Evolutionary conservation across 805 yeast genomes (phyloP), one percentile per base, ranked within the genome.

Genomic region (Teunomyces panamensis): DNA sequence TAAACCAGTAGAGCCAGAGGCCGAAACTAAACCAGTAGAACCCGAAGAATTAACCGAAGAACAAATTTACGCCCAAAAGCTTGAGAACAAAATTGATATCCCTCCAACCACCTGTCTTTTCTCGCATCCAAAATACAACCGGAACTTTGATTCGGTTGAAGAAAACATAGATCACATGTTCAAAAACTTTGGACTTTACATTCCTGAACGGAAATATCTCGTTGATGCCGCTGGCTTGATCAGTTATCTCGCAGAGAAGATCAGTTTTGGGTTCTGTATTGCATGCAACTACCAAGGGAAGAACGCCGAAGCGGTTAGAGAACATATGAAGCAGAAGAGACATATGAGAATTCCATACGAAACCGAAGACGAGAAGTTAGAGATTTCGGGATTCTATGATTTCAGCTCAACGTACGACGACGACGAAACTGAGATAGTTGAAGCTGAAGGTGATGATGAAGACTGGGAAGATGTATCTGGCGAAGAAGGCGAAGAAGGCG

Each of bases 311-410:
- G 87, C 96, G 50, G 90, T 88, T 9, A 83, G 96, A 56, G 94
- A 89, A 37, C 99, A 94, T 65, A 85, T 89, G 87, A 57, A 75
- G 4, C 78, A 86, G 7, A 94, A 94, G 66, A 82, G 89, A 49
- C 99, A 94, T 65, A 86, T 92, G 71, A 80, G 82, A 60, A 77
- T 94, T 50, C 97, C 98, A 0, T 94, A 87, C 66, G 98, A 94
- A 58, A 67, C 81, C 0, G 85, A 81, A 46, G 85, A 84, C 48
- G 96, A 94, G 59, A 83, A 83, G 59, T 77, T 83, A 42, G 86
- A 84, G 59, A 75, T 92, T 39, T 79, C 90, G 0, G 85, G 82
- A 35, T 94, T 85, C 60, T 94, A 94, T 62, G 97, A 92, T 62
- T 91, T 89, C 68, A 73, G 84, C 3, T 76, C 88, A 0, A 74